Evolutionary conservation across 805 yeast genomes (phyloP).

Genomic region (Metschnikowia matae): DNA sequence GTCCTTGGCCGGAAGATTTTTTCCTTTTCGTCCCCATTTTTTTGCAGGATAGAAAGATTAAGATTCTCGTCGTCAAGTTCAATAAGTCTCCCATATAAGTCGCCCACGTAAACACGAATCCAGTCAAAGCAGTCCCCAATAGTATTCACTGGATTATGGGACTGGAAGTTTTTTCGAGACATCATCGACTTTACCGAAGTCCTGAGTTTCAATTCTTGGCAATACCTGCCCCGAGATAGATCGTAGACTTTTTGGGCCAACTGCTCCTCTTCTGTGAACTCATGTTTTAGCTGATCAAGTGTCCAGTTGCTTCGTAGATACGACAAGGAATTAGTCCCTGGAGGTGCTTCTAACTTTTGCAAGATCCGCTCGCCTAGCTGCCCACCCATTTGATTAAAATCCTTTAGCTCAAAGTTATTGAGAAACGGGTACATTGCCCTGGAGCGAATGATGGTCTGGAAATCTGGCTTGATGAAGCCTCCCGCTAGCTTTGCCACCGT

Average conservation of each 20-base stretch:
- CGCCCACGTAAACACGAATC: slow-evolving; percentile 82
- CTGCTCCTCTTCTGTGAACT: slow-evolving; percentile 37
- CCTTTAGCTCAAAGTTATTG: slow-evolving; percentile 57
- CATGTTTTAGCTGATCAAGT: slow-evolving; percentile 18
- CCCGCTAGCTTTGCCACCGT: slow-evolving; percentile 84
- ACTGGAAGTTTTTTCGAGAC: slow-evolving; percentile 76
- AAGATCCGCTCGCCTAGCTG: slow-evolving; percentile 65
- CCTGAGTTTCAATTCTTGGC: slow-evolving; percentile 52
- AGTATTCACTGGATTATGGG: slow-evolving; percentile 46
- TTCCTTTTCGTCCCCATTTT: slow-evolving; percentile 20
- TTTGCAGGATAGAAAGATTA: slow-evolving; percentile 25
- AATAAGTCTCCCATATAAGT: slow-evolving; percentile 60
- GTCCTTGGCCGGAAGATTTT: slow-evolving; percentile 51
- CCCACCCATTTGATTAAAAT: slow-evolving; percentile 91
- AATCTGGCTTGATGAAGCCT: slow-evolving; percentile 78
- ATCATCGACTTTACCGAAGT: slow-evolving; percentile 80
- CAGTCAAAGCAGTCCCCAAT: slow-evolving; percentile 63
- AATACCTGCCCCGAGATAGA: slow-evolving; percentile 60
- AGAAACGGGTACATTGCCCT: slow-evolving; percentile 50
- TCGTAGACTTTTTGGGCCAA: slow-evolving; percentile 55
- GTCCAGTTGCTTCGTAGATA: slow-evolving; percentile 50
- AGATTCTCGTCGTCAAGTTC: slow-evolving; percentile 69
- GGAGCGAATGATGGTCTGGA: slow-evolving; percentile 70
- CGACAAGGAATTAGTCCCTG: slow-evolving; percentile 39
- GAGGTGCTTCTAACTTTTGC: slow-evolving; percentile 48